A percentile compares a stretch with the other conserved stretches of the same genome.
These are phyloP conservation scores for Tetrapisispora nanseiensis DNA, from an alignment of 805 yeast genomes.

Conservation along the genomic window DNA sequence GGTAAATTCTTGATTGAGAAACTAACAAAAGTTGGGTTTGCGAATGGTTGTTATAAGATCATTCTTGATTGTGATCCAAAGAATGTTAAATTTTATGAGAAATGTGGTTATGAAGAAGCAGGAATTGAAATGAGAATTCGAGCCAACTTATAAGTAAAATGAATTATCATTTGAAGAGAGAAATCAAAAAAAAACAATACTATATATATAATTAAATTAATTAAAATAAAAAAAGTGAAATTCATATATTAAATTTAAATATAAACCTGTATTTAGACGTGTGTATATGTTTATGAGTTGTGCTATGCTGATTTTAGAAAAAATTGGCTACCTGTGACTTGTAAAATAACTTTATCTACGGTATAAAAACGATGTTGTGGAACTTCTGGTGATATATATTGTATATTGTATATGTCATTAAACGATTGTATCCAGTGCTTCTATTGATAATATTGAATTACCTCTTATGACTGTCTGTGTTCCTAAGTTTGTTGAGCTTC, in stretches of 20 bases:
- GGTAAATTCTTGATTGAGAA: constrained; percentile 60
- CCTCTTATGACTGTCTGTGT: constrained; percentile 63
- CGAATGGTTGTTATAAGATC: constrained; percentile 71
- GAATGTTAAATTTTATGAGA: constrained; percentile 77
- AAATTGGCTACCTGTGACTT: too few species aligned
- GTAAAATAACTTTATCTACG: too few species aligned
- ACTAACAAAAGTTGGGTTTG: constrained; percentile 49
- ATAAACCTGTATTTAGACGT: too few species aligned
- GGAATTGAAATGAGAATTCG: constrained; percentile 58
- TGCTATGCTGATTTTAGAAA: too few species aligned
- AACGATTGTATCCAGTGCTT: constrained; percentile 29
- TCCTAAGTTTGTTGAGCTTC: constrained; percentile 50
- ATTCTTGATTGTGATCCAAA: constrained; percentile 81
- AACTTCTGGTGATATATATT: too few species aligned
- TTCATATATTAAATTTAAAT: too few species aligned
- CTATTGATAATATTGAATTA: constrained; percentile 65
- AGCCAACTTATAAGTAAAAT: constrained; percentile 1
- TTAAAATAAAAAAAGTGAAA: too few species aligned
- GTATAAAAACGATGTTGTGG: too few species aligned
- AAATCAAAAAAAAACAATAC: background rate
- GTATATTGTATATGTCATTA: too few species aligned
- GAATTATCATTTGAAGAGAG: too few species aligned
- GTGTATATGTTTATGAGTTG: too few species aligned
- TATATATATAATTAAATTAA: background rate
- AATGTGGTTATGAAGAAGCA: constrained; percentile 63